These are phyloP conservation scores for Zygosaccharomyces sapae DNA, from an alignment of 1,139 yeast species.

Conservation along the genomic window DNA sequence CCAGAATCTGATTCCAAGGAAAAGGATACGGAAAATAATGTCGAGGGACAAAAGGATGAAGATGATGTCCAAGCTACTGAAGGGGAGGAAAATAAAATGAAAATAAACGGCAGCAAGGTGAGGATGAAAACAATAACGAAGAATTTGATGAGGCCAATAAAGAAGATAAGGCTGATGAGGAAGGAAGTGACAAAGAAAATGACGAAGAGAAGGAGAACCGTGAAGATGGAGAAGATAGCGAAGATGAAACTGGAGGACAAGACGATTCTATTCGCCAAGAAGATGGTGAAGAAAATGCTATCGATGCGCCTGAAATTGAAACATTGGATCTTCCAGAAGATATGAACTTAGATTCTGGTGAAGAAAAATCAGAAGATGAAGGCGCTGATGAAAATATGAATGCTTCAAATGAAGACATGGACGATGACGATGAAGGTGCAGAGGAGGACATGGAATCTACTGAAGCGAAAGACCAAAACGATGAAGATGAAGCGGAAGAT, in stretches of 20 bases:
- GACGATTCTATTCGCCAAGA: conserved; percentile 73
- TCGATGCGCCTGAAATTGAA: conserved; percentile 73
- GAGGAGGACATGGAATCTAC: conserved; percentile 30
- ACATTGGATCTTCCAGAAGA: conserved; percentile 84
- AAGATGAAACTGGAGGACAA: conserved; percentile 43
- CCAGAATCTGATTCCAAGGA: conserved; percentile 70
- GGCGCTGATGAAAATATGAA: conserved; percentile 39
- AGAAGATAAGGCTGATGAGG: conserved; percentile 39
- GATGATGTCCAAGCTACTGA: conserved; percentile 66
- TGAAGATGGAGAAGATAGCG: conserved; percentile 56
- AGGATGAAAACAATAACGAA: conserved; percentile 28
- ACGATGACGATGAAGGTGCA: conserved; percentile 29
- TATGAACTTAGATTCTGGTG: conserved; percentile 69
- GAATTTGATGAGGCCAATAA: conserved; percentile 36
- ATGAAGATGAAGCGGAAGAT: conserved; percentile 32
- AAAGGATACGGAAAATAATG: conserved; percentile 65
- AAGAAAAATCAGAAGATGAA: conserved; percentile 50
- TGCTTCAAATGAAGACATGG: conserved; percentile 30
- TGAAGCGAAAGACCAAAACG: conserved; percentile 33
- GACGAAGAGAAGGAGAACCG: conserved; percentile 61
- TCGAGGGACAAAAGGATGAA: conserved; percentile 49
- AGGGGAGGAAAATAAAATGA: conserved; percentile 42
- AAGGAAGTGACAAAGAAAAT: conserved; percentile 45
- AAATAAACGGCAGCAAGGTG: conserved; percentile 22
- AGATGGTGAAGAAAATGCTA: conserved; percentile 66